Evolutionary conservation across 139 green algal genomes (phyloP), one percentile per base, ranked within the genome.

Genomic region (Prasinococcaceae sp.): DNA sequence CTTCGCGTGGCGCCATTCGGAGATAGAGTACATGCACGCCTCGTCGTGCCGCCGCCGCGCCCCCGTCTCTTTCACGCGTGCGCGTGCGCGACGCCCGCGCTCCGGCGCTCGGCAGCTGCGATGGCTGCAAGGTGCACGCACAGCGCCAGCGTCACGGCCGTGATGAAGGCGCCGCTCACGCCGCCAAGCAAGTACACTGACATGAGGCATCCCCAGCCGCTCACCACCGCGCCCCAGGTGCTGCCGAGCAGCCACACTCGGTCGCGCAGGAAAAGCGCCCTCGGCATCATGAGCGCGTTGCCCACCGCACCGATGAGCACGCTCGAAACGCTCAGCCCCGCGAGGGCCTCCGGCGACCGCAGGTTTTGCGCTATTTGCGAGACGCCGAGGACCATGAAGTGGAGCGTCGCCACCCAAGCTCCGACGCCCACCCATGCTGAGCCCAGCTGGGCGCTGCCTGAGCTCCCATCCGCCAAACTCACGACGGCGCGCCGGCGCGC

Each of bases 231-330:
- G 14, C 72, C 78, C 82, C 84, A 92, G 20, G 55, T 57, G 6
- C 60, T 36, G 19, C 58, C 63, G 25, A 36, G 46, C 19, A 66
- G 52, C 55, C 86, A 95, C 37, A 92, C 71, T 26, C 61, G 30
- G 65, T 95, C 86, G 2, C 69, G 42, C 5, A 69, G 85, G 43
- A 75, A 70, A 24, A 94, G 66, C 22, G 86, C 85, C 3, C 86
- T 74, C 0, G 86, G 82, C 25, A 94, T 67, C 79, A 93, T 94
- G 24, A 90, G 69, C 12, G 58, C 73, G 50, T 95, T 95, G 61
- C 80, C 79, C 1, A 70, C 29, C 58, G 82, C 76, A 0, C 72
- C 83, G 39, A 95, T 72, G 55, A 90, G 28, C 14, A 17, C 17
- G 8, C 52, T 48, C 14, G 57, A 8, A 1, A 61, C 1, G 6